These are phyloP conservation scores for Inonotus hispidus DNA, from an alignment of 1,284 basidiomycete species.

Conservation along the genomic window DNA sequence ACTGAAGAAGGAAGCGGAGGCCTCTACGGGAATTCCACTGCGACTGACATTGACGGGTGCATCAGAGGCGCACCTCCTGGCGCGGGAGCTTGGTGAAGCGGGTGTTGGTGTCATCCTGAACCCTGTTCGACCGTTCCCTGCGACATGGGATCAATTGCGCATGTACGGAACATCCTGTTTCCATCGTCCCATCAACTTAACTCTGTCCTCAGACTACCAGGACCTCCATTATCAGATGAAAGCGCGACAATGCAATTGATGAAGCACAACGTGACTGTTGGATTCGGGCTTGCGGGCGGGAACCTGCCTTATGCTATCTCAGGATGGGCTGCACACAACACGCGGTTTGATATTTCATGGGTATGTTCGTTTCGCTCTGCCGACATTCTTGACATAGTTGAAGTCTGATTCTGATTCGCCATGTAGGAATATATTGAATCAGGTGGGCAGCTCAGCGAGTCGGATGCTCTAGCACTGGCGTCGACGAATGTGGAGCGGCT, in stretches of 20 bases:
- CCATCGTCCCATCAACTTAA: background rate
- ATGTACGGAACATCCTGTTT: slow-evolving; percentile 34
- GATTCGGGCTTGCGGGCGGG: slow-evolving; percentile 36
- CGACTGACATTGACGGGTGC: slow-evolving; percentile 69
- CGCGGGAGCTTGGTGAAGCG: too few relatives aligned
- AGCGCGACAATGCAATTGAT: slow-evolving; percentile 34
- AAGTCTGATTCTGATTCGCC: background rate
- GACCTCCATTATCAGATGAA: slow-evolving; percentile 36
- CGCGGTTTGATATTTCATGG: slow-evolving; percentile 43
- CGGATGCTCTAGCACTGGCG: slow-evolving; percentile 35
- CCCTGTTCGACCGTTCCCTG: slow-evolving; percentile 54
- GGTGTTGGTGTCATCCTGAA: too few relatives aligned
- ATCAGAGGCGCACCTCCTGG: slow-evolving; percentile 70
- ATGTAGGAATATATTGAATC: slow-evolving; percentile 11
- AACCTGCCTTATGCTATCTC: slow-evolving; percentile 32
- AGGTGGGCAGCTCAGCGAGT: slow-evolving; percentile 29
- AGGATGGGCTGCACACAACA: slow-evolving; percentile 26
- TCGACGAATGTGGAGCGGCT: slow-evolving; percentile 39
- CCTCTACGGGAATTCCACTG: slow-evolving; percentile 47
- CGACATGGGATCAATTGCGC: slow-evolving; percentile 63
- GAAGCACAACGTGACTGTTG: slow-evolving; percentile 39
- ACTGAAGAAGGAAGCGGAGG: slow-evolving; percentile 69
- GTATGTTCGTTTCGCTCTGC: slow-evolving; percentile 24
- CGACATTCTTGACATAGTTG: background rate
- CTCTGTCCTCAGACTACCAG: slow-evolving; percentile 31